phyloP scores from a whole-genome alignment of 805 yeast genomes.

The Suhomyces xylopsoci region DNA sequence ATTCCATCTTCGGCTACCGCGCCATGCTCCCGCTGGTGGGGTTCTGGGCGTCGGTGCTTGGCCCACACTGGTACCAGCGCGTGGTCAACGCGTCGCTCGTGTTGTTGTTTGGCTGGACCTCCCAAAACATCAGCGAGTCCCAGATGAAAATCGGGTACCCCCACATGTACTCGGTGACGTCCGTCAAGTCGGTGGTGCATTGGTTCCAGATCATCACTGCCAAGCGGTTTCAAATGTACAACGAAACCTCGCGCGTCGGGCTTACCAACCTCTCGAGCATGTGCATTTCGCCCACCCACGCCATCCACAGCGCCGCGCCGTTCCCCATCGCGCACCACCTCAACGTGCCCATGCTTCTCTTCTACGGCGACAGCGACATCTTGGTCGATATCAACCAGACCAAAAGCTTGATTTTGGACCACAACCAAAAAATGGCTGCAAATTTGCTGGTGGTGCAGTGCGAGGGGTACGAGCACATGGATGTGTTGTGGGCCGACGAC shows the following conservation, averaged over 20 bases:
- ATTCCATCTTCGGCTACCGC: slow-evolving; percentile 23
- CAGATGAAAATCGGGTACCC: slow-evolving; percentile 29
- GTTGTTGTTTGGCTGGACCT: slow-evolving; percentile 27
- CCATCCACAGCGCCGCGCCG: slow-evolving; percentile 22
- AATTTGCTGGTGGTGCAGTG: slow-evolving; percentile 20
- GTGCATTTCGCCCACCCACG: slow-evolving; percentile 13
- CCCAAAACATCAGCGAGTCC: slow-evolving; percentile 17
- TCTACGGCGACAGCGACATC: slow-evolving; percentile 28
- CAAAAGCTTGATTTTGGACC: slow-evolving; percentile 18
- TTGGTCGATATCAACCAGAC: slow-evolving; percentile 28
- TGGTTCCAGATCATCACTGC: slow-evolving; percentile 32
- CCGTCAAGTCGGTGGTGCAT: slow-evolving; percentile 27
- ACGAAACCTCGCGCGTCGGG: slow-evolving; percentile 26
- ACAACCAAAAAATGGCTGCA: slow-evolving; percentile 20
- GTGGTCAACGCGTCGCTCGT: slow-evolving; percentile 23
- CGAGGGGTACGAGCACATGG: slow-evolving; percentile 31
- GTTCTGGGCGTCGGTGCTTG: slow-evolving; percentile 25
- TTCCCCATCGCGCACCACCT: slow-evolving; percentile 29
- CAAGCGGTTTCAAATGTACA: slow-evolving; percentile 31
- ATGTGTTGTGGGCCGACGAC: slow-evolving; percentile 27
- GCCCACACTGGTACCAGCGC: slow-evolving; percentile 18
- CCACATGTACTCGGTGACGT: slow-evolving; percentile 28
- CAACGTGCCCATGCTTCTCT: slow-evolving; percentile 25
- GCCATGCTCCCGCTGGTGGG: slow-evolving; percentile 29
- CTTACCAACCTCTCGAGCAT: slow-evolving; percentile 18